phyloP scores from a whole-genome alignment of 768 basidiomycete genomes.

The Tephrocybe rancida region DNA sequence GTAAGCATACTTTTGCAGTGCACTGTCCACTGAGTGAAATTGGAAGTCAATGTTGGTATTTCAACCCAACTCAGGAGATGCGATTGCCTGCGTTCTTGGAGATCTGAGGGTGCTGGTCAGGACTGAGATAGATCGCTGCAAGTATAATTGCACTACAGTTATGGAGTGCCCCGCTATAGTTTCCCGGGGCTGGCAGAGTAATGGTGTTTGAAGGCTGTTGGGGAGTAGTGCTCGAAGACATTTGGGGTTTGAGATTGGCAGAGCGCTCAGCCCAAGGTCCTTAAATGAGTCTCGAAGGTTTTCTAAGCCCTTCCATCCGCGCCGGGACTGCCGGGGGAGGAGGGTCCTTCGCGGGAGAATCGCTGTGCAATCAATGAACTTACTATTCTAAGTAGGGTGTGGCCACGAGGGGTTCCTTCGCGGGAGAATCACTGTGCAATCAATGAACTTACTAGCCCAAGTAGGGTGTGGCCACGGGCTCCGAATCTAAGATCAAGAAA shows the following conservation, averaged over 20 bases:
- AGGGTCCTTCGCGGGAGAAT: too few relatives aligned
- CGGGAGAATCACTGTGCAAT: too few relatives aligned
- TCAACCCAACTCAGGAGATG: constrained; percentile 22
- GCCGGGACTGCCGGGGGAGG: neutral
- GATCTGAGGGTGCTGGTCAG: constrained; percentile 9
- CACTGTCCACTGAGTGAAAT: constrained; percentile 18
- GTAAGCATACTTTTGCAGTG: constrained; percentile 21
- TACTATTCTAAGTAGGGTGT: too few relatives aligned
- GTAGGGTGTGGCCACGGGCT: neutral
- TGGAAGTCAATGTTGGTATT: constrained; percentile 6
- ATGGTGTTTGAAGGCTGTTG: constrained; percentile 2
- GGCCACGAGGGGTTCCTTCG: too few relatives aligned
- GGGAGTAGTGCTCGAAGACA: constrained; percentile 7
- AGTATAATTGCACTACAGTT: constrained; percentile 12
- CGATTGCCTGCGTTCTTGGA: constrained; percentile 18
- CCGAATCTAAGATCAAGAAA: neutral
- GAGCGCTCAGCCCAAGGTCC: neutral
- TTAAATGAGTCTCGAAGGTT: neutral
- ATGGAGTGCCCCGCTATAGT: constrained; percentile 20
- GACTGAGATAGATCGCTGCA: neutral
- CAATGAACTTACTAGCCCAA: too few relatives aligned
- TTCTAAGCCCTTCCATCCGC: neutral
- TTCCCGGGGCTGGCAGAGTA: constrained; percentile 13
- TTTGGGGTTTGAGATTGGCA: constrained; percentile 6
- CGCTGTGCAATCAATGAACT: too few relatives aligned